These are phyloP conservation scores for Colletotrichum lentis DNA, from an alignment of 2,329 filamentous ascomycete species.

Conservation along the genomic window DNA sequence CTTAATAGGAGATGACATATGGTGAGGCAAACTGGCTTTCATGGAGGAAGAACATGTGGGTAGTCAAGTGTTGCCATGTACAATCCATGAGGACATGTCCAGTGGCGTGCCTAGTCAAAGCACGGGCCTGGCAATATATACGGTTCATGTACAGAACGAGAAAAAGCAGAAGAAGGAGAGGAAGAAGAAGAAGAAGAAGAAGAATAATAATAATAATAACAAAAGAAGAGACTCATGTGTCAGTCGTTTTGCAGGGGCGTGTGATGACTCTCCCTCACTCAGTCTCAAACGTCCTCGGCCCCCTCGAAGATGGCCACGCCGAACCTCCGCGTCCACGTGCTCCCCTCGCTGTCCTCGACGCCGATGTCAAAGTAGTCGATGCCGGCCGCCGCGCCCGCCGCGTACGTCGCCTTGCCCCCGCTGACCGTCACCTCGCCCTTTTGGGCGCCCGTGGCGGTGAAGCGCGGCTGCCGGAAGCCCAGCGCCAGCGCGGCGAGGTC, in stretches of 20 bases:
- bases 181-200: not conserved
- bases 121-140: not conserved
- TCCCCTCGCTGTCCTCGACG: slow-evolving; percentile 39
- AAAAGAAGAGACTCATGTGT: too few relatives aligned
- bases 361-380: slow-evolving; percentile 38
- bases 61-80: not conserved
- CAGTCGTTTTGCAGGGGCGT: too few relatives aligned
- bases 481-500: slow-evolving; percentile 42
- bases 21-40: too few relatives aligned
- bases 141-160: not conserved
- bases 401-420: slow-evolving; percentile 35
- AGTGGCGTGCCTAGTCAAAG: not conserved
- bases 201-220: not conserved
- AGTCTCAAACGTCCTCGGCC: slow-evolving; percentile 9
- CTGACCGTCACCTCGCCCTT: slow-evolving; percentile 38
- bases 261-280: too few relatives aligned
- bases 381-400: slow-evolving; percentile 33
- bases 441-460: slow-evolving; percentile 24
- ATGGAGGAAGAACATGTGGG: too few relatives aligned
- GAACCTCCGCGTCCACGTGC: slow-evolving; percentile 38
- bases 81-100: not conserved
- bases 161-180: not conserved
- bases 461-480: slow-evolving; percentile 39
- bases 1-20: not conserved
- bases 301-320: slow-evolving; percentile 39